Evolutionary conservation across 768 basidiomycete genomes (phyloP).

Genomic region (Lepiota brunneoincarnata): DNA sequence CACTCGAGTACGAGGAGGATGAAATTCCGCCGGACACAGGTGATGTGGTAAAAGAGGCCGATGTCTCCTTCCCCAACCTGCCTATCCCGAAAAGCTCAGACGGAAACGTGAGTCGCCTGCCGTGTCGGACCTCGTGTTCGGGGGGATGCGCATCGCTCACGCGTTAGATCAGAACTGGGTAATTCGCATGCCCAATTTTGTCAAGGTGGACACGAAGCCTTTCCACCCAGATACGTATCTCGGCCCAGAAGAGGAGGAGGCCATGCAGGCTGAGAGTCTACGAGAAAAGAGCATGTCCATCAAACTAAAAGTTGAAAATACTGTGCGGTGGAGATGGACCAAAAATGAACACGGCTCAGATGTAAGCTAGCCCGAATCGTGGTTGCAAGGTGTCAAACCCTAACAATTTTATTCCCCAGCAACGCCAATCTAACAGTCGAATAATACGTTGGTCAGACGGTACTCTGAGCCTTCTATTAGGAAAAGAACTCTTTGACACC

Average conservation of each 20-base stretch:
- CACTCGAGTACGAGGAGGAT: conserved; percentile 81
- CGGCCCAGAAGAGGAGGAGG: conserved; percentile 74
- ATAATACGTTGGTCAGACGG: conserved; percentile 97
- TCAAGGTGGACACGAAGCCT: conserved; percentile 85
- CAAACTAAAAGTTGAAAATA: conserved; percentile 90
- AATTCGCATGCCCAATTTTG: conserved; percentile 90
- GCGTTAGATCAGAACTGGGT: conserved; percentile 71
- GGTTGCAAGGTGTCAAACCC: neutral
- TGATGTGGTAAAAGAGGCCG: conserved; percentile 55
- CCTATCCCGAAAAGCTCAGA: conserved; percentile 79
- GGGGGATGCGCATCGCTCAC: neutral
- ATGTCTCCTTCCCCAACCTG: conserved; percentile 83
- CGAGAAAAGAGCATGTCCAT: conserved; percentile 82
- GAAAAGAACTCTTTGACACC: conserved; percentile 93
- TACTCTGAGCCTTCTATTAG: conserved; percentile 82
- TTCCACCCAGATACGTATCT: conserved; percentile 87
- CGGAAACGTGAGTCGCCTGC: conserved; percentile 59
- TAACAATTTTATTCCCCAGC: conserved; percentile 39
- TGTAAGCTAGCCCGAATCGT: conserved; percentile 46
- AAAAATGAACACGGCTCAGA: conserved; percentile 73
- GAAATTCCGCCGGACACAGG: conserved; percentile 52
- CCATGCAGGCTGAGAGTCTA: conserved; percentile 52
- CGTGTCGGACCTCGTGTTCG: neutral
- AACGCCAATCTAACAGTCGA: conserved; percentile 85
- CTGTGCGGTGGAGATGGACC: conserved; percentile 93